Percentiles rank a stretch among this genome's conserved stretches.
These are phyloP conservation scores for Lathyrus tuberosus DNA, from an alignment of 306 rosid species.

Conservation along the genomic window DNA sequence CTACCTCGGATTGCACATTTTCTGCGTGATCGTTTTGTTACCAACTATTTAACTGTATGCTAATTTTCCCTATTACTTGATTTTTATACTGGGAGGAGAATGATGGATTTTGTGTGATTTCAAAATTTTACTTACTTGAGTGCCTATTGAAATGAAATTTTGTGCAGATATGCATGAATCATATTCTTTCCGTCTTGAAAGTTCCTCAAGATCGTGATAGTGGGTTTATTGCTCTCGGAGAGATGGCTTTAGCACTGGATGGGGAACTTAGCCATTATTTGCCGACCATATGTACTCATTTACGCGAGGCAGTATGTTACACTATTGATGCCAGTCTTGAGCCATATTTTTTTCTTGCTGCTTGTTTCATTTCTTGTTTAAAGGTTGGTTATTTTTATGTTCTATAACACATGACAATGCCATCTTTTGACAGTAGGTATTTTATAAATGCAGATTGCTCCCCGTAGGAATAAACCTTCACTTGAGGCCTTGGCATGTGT, in stretches of 20 bases:
- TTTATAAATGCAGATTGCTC: conserved; percentile 78
- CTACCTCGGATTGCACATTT: conserved; percentile 98
- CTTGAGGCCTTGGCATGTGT: conserved; percentile 99
- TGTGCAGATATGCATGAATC: conserved; percentile 98
- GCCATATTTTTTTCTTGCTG: conserved; percentile 28
- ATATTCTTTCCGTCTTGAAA: conserved; percentile 88
- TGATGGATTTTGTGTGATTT: conserved; percentile 17
- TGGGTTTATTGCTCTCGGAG: conserved; percentile 98
- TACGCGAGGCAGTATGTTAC: conserved; percentile 91
- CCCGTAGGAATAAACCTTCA: conserved; percentile 93
- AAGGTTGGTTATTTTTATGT: conserved; percentile 36
- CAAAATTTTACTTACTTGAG: conserved; percentile 22
- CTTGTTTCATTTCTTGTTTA: conserved; percentile 29
- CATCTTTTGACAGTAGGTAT: conserved; percentile 41
- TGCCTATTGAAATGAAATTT: conserved; percentile 47
- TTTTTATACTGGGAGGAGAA: conserved; percentile 32
- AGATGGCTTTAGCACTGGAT: conserved; percentile 99
- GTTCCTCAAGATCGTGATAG: conserved; percentile 95
- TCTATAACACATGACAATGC: conserved; percentile 27
- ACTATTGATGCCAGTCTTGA: conserved; percentile 24
- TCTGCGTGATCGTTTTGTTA: conserved; percentile 95
- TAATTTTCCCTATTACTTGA: conserved; percentile 32
- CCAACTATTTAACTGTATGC: conserved; percentile 86
- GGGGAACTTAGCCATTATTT: conserved; percentile 88
- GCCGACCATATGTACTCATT: conserved; percentile 81